A percentile compares a stretch with the other conserved stretches of the same genome.
Conservation (phyloP, 1,284 basidiomycete genomes). For the Ganoderma boninense region DNA sequence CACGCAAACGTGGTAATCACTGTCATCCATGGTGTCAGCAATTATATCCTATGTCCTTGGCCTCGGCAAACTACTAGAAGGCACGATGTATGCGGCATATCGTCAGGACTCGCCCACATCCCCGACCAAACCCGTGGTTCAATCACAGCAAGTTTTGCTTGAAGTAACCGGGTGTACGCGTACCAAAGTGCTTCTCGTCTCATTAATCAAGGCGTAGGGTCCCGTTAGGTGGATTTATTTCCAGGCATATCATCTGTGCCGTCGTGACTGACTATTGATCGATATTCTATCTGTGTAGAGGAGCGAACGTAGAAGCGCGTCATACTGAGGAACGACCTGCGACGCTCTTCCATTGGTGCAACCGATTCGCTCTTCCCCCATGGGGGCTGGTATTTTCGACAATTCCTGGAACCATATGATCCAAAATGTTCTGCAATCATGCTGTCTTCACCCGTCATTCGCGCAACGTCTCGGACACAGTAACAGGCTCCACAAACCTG, state of each 20-base stretch:
- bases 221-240: no score
- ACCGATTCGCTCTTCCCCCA: background rate
- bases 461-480: background rate
- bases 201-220: no score
- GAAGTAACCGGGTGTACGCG: background rate
- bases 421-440: background rate
- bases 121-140: background rate
- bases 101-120: background rate
- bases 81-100: background rate
- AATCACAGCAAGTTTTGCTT: background rate
- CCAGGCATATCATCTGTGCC: background rate
- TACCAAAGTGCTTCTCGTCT: no score
- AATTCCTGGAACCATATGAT: background rate
- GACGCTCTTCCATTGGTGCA: background rate
- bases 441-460: background rate
- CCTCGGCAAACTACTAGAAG: background rate
- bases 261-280: background rate
- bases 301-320: background rate
- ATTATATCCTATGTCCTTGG: no score
- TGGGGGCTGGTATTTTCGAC: background rate
- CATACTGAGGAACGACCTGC: background rate
- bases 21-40: background rate
- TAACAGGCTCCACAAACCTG: background rate
- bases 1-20: background rate
- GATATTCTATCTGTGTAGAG: background rate